phyloP scores from a whole-genome alignment of 2,329 filamentous ascomycete genomes.

The Fusarium tricinctum region DNA sequence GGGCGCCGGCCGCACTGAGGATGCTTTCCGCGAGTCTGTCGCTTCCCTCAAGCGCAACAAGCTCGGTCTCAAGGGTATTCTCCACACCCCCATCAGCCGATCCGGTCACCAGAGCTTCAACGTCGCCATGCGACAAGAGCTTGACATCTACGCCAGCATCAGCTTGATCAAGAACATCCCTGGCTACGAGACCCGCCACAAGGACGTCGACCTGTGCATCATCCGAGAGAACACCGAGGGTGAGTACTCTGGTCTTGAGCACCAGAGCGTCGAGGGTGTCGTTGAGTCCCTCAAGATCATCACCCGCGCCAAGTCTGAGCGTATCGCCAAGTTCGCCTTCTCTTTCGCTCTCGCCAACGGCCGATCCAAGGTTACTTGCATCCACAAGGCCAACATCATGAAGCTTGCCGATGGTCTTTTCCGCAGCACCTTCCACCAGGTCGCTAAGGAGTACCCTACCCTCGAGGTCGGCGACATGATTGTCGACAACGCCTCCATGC shows the following conservation, averaged over 20 bases:
- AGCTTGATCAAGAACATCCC: slow-evolving; percentile 99
- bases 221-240: slow-evolving; percentile 99
- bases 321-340: slow-evolving; percentile 99
- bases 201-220: slow-evolving; percentile 97
- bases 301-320: slow-evolving; percentile 98
- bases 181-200: slow-evolving; percentile 96
- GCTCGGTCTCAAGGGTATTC: slow-evolving; percentile 97
- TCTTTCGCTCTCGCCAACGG: slow-evolving; percentile 98
- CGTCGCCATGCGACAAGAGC: slow-evolving; percentile 97
- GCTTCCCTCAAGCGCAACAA: slow-evolving; percentile 98
- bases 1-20: slow-evolving; percentile 85
- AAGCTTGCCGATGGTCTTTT: slow-evolving; percentile 99
- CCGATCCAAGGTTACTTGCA: slow-evolving; percentile 99
- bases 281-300: slow-evolving; percentile 99
- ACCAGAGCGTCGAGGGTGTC: slow-evolving; percentile 95
- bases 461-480: slow-evolving; percentile 99
- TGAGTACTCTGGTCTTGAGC: slow-evolving; percentile 98
- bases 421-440: slow-evolving; percentile 95
- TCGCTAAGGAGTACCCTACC: slow-evolving; percentile 94
- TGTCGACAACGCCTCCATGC: slow-evolving; percentile 99
- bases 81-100: slow-evolving; percentile 96
- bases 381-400: slow-evolving; percentile 99
- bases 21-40: slow-evolving; percentile 95
- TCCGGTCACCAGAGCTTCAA: slow-evolving; percentile 99
- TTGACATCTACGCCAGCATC: slow-evolving; percentile 99